Evolutionary conservation across 306 rosid genomes (phyloP).

Genomic region (Vicia villosa): DNA sequence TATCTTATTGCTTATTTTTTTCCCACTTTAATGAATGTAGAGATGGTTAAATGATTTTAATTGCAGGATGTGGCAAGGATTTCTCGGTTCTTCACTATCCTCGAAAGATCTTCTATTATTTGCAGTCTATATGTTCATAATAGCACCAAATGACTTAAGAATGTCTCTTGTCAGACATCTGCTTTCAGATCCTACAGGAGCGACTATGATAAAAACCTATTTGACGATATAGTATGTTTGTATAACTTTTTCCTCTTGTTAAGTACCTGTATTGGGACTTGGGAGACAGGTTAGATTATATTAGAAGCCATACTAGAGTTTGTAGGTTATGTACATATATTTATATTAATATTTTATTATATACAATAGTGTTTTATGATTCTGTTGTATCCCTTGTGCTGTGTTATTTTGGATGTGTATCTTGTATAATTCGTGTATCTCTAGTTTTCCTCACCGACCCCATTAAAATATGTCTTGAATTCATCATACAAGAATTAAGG

Average conservation of each 20-base stretch:
- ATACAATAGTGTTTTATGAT: conserved; percentile 22
- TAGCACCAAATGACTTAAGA: conserved; percentile 90
- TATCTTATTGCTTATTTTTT: background rate
- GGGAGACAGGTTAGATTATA: conserved; percentile 47
- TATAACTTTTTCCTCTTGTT: conserved; percentile 6
- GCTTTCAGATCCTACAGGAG: conserved; percentile 90
- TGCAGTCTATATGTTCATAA: conserved; percentile 85
- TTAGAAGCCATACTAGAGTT: conserved; percentile 35
- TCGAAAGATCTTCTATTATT: conserved; percentile 74
- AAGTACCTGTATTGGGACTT: conserved; percentile 30
- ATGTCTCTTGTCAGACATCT: conserved; percentile 82
- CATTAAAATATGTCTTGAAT: background rate
- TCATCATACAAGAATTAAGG: background rate
- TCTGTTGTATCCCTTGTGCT: conserved; percentile 29
- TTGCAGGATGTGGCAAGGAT: conserved; percentile 98
- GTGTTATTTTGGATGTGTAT: conserved; percentile 1
- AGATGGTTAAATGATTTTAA: conserved; percentile 27
- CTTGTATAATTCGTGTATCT: background rate
- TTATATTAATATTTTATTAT: background rate
- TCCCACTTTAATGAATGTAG: background rate
- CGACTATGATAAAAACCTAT: conserved; percentile 86
- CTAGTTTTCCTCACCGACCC: background rate
- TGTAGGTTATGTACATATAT: conserved; percentile 37
- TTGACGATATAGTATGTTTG: conserved; percentile 53
- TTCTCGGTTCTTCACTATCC: conserved; percentile 91